A percentile compares a stretch with the other conserved stretches of the same genome.
phyloP scores from a whole-genome alignment of 208 protist species.

The Crithidia sp. region DNA sequence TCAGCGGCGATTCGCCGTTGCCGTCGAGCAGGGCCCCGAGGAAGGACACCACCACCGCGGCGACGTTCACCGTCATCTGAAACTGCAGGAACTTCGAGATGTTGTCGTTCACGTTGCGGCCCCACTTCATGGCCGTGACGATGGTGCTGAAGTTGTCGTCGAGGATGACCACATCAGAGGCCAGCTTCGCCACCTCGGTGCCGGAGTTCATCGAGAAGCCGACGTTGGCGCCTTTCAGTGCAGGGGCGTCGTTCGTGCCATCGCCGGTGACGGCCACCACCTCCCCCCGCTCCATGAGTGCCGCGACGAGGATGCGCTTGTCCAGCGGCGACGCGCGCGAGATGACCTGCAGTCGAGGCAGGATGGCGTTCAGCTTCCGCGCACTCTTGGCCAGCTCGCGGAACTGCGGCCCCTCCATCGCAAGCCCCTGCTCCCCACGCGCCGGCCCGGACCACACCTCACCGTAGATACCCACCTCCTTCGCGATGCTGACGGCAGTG shows the following conservation, averaged over 20 bases:
- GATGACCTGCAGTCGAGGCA: slow-evolving; percentile 91
- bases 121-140: slow-evolving; percentile 97
- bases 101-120: slow-evolving; percentile 97
- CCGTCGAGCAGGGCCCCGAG: slow-evolving; percentile 82
- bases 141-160: slow-evolving; percentile 99
- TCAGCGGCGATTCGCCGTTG: slow-evolving; percentile 83
- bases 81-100: slow-evolving; percentile 99
- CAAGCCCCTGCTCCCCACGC: slow-evolving; percentile 37
- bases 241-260: slow-evolving; percentile 97
- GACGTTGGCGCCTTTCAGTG: slow-evolving; percentile 98
- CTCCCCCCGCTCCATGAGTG: slow-evolving; percentile 72
- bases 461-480: slow-evolving; percentile 38
- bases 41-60: slow-evolving; percentile 92
- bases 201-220: slow-evolving; percentile 96
- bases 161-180: slow-evolving; percentile 96
- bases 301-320: slow-evolving; percentile 87
- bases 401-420: slow-evolving; percentile 92
- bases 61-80: slow-evolving; percentile 97
- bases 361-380: slow-evolving; percentile 47
- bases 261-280: slow-evolving; percentile 96
- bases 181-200: slow-evolving; percentile 94
- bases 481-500: slow-evolving; percentile 94
- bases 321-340: slow-evolving; percentile 95
- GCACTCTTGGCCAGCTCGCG: slow-evolving; percentile 72
- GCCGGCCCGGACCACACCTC: slow-evolving; percentile 26